These are phyloP conservation scores for Starmera caribaea DNA, from an alignment of 805 yeast genomes.

Conservation along the genomic window DNA sequence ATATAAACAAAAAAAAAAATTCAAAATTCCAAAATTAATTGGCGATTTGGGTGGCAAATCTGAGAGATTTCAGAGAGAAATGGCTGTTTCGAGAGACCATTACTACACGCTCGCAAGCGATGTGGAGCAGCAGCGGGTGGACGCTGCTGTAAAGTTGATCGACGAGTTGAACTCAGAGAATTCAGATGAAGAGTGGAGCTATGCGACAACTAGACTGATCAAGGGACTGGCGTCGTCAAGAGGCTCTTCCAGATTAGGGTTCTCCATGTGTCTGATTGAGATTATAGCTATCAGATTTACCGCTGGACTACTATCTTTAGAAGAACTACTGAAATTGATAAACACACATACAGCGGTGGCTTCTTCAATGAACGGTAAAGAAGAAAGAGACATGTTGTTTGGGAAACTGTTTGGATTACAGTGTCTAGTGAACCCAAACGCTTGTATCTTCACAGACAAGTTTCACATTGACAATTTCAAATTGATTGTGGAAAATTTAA, in stretches of 20 bases:
- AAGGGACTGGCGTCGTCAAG: conserved; percentile 77
- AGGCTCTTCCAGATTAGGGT: conserved; percentile 80
- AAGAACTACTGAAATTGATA: conserved; percentile 26
- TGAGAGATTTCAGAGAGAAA: conserved; percentile 8
- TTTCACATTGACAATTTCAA: conserved; percentile 21
- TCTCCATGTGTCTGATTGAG: conserved; percentile 80
- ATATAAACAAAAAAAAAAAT: not conserved
- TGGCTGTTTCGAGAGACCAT: conserved; percentile 60
- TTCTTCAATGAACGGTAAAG: conserved; percentile 60
- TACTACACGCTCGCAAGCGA: conserved; percentile 76
- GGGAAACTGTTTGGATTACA: conserved; percentile 84
- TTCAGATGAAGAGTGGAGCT: conserved; percentile 59
- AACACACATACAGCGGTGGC: conserved; percentile 27
- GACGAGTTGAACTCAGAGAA: conserved; percentile 41
- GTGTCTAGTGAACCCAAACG: conserved; percentile 42
- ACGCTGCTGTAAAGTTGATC: conserved; percentile 59
- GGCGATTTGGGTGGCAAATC: not conserved
- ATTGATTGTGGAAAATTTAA: conserved; percentile 34
- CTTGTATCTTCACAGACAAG: conserved; percentile 11
- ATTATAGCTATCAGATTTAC: conserved; percentile 28
- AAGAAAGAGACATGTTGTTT: conserved; percentile 68
- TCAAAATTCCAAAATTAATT: not conserved
- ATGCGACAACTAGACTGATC: conserved; percentile 69
- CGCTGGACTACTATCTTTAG: conserved; percentile 25
- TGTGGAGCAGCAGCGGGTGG: conserved; percentile 57